Evolutionary conservation across 1,284 basidiomycete genomes (phyloP).

Genomic region (Mixia osmundae): DNA sequence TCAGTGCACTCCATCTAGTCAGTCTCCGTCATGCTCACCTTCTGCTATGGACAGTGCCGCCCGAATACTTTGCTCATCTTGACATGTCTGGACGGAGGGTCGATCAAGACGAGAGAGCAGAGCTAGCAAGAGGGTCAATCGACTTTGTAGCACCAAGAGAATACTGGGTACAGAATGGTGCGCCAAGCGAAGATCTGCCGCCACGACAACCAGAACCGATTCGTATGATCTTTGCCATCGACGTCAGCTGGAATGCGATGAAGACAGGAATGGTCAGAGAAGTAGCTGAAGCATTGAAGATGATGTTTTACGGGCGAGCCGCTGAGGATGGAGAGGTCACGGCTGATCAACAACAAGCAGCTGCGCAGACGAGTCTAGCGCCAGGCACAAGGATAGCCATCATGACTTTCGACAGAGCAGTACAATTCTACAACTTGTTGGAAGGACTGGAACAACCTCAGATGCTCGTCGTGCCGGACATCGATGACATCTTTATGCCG

Average conservation of each 20-base stretch:
- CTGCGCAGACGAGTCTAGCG: slow-evolving; percentile 18
- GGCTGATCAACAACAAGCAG: slow-evolving; percentile 1
- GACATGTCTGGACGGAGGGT: slow-evolving; percentile 56
- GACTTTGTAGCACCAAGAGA: slow-evolving; percentile 67
- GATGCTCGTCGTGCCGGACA: slow-evolving; percentile 67
- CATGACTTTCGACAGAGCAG: slow-evolving; percentile 53
- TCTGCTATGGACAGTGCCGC: slow-evolving; percentile 32
- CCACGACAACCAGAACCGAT: slow-evolving; percentile 39
- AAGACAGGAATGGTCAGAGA: slow-evolving; percentile 48
- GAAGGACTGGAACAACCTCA: slow-evolving; percentile 35
- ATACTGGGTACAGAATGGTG: slow-evolving; percentile 50
- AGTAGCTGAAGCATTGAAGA: slow-evolving; percentile 41
- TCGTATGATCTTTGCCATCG: slow-evolving; percentile 67
- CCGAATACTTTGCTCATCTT: slow-evolving; percentile 68
- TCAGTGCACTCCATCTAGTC: slow-evolving; percentile 22
- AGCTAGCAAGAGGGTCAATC: slow-evolving; percentile 72
- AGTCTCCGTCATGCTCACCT: not conserved
- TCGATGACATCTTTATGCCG: slow-evolving; percentile 78
- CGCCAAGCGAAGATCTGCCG: slow-evolving; percentile 1
- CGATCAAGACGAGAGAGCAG: slow-evolving; percentile 61
- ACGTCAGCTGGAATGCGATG: slow-evolving; percentile 51
- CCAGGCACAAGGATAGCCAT: slow-evolving; percentile 37
- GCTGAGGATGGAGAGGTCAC: slow-evolving; percentile 26
- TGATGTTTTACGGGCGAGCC: slow-evolving; percentile 34
- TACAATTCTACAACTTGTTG: slow-evolving; percentile 79